Evolutionary conservation across 768 basidiomycete genomes (phyloP), one percentile per base, ranked within the genome.

Genomic region (Solioccasus polychromus): DNA sequence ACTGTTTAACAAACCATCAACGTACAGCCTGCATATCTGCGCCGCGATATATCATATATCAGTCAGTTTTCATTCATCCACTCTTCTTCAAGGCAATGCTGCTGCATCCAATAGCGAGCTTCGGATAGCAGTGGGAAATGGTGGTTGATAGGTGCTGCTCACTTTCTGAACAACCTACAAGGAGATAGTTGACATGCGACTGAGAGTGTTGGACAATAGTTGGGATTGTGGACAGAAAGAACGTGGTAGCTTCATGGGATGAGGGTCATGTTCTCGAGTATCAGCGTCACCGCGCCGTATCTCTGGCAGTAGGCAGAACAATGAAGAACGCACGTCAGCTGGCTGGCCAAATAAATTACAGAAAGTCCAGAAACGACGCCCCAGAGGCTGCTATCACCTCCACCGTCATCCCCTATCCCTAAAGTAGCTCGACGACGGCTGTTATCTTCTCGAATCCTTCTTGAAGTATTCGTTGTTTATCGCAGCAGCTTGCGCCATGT

Each of bases 401-500:
- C 44, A 45, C 32, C 39, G 24, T 30, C 35, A 40, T 47, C 19
- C 31, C 41, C 34, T 39, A 18, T 19, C 25, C 22, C 25, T 23
- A 20, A 25, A 30, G 22, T 9, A 28, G 24, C 32, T 18, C 34
- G 37, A 35, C 36, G 26, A 12, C 35, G 36, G 36, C 48, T 26
- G 46, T 52, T 63, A 66, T 41, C 66, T 70, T 65, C 57, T 67
- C 44, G 64, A 50, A 42, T 78, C 72, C 58, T 75, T 77, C 72
- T 78, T 85, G 73, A 88, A 97, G 60, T 88, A 96, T 8, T 72
- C 55, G 61, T 85, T 93, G 63, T 87, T 92, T 51, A 96, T 88
- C n/a, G 83, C 90, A 3, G 84, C 82, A 10, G 81, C 84, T 58
- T 92, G 85, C 28, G 86, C 71, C 66, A 92, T 77, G 60, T 91